These are phyloP conservation scores for Corinectria fuckeliana DNA, from an alignment of 2,329 filamentous ascomycete species.

Conservation along the genomic window DNA sequence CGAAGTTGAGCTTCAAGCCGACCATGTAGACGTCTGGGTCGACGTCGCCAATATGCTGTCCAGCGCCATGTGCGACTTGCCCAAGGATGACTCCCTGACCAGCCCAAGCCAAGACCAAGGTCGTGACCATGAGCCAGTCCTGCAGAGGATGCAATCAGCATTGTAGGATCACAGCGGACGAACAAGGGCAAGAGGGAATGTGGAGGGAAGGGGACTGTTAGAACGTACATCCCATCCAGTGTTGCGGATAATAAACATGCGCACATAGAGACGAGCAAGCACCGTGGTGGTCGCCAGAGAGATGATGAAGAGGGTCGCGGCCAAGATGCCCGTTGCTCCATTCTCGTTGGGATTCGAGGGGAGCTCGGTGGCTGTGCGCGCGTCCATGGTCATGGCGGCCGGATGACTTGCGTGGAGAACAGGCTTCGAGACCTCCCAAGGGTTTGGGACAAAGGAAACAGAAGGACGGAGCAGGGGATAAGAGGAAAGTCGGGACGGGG, in stretches of 20 bases:
- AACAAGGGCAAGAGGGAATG: background rate
- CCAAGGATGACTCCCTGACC: conserved; percentile 49
- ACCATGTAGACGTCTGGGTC: conserved; percentile 40
- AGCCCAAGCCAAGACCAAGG: conserved; percentile 42
- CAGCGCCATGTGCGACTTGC: conserved; percentile 52
- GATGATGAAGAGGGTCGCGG: conserved; percentile 48
- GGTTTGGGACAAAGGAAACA: conserved; percentile 10
- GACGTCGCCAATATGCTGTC: conserved; percentile 53
- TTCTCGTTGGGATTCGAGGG: conserved; percentile 45
- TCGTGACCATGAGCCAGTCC: conserved; percentile 41
- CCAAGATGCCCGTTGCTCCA: conserved; percentile 47
- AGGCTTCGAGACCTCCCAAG: conserved; percentile 17
- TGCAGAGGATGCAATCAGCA: conserved; percentile 16
- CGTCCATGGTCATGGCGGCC: conserved; percentile 28
- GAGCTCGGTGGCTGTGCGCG: conserved; percentile 4
- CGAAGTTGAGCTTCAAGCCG: conserved; percentile 51
- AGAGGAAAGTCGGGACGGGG: conserved; percentile 21
- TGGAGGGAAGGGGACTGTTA: background rate
- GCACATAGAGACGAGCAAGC: conserved; percentile 53
- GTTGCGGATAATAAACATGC: conserved; percentile 53
- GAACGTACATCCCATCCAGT: conserved; percentile 53
- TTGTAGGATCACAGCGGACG: background rate
- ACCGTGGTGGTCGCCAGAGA: conserved; percentile 47
- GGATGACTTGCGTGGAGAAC: too few species aligned
- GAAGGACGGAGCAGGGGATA: conserved; percentile 10